phyloP scores from a whole-genome alignment of 768 basidiomycete species.

The Porpolomopsis calyptriformis region DNA sequence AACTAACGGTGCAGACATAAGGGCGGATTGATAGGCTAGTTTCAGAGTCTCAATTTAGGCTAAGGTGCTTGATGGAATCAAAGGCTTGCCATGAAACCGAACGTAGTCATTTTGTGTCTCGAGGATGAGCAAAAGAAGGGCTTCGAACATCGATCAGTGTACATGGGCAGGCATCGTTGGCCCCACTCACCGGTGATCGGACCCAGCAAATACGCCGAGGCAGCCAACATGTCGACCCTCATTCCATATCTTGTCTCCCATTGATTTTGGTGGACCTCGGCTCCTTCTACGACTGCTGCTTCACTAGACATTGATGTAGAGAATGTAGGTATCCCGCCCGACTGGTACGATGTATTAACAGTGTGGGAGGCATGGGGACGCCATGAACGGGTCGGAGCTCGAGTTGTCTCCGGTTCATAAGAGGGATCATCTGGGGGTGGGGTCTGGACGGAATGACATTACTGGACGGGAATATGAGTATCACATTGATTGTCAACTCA shows the following conservation, averaged over 20 bases:
- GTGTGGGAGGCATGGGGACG: slow-evolving; percentile 30
- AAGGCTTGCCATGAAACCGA: slow-evolving; percentile 55
- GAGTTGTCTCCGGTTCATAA: slow-evolving; percentile 16
- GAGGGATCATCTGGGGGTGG: slow-evolving; percentile 49
- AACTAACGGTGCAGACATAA: slow-evolving; percentile 55
- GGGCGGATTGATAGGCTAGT: slow-evolving; percentile 69
- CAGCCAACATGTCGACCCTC: slow-evolving; percentile 59
- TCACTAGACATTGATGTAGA: slow-evolving; percentile 32
- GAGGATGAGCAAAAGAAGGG: slow-evolving; percentile 52
- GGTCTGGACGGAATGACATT: slow-evolving; percentile 29
- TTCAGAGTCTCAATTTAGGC: not conserved
- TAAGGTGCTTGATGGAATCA: not conserved
- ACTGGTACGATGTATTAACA: slow-evolving; percentile 50
- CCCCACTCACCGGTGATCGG: slow-evolving; percentile 54
- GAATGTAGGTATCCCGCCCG: slow-evolving; percentile 54
- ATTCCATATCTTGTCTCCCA: slow-evolving; percentile 65
- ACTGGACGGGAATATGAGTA: not conserved
- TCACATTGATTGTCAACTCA: slow-evolving; percentile 23
- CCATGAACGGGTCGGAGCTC: slow-evolving; percentile 28
- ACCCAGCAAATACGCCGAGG: slow-evolving; percentile 55
- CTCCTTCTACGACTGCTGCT: slow-evolving; percentile 28
- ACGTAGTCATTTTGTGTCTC: slow-evolving; percentile 71
- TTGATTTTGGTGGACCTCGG: slow-evolving; percentile 35
- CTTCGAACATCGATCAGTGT: slow-evolving; percentile 24
- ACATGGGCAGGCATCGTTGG: not conserved